Evolutionary conservation across 129 eudicot species (phyloP), one percentile per base, ranked within the genome.

Genomic region (Solidago caesia): DNA sequence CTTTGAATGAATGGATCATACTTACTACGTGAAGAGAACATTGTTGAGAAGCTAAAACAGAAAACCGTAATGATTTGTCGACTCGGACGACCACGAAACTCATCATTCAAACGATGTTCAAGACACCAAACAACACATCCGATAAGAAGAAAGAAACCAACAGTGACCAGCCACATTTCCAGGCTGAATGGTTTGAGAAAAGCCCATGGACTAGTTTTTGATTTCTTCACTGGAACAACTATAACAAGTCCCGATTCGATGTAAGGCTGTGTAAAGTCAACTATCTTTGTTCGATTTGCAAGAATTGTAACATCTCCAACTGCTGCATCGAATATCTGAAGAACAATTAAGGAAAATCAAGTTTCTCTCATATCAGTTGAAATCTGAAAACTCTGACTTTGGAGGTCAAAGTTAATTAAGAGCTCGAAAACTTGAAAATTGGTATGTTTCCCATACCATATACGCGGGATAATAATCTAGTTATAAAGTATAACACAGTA

Each of bases 1-100:
- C n/a, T 66, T 42, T 5, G 64, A 48, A 27, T 33, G 71, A 57
- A 5, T 8, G 49, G 70, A 68, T 66, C 45, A 26, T 82, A 83
- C 99, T 82, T 95, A 95, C 97, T 89, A 84, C 91, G 99, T 39
- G 99, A 78, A 81, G 91, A 95, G 82, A 91, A 95, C 99, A 95
- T 95, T 15, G 99, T 95, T 39, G 99, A 95, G 85, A 95, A 87
- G 53, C 97, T 95, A 75, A 95, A 94, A 97, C 99, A 94, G 72
- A 91, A 87, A 65, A 87, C 78, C 1, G 99, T 94, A 9, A 88
- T 80, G 44, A 94, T 73, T 77, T 94, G 99, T 56, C 90, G 96
- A 44, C 91, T 79, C 44, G 97, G 97, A 5, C 97, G 79, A 29
- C 99, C 99, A 45, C 99, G 99, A 72, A 94, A 94, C 73, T 94